Evolutionary conservation across 2,329 filamentous ascomycete species (phyloP), one percentile per base, ranked within the genome.

Genomic region (Penicillium capsulatum): DNA sequence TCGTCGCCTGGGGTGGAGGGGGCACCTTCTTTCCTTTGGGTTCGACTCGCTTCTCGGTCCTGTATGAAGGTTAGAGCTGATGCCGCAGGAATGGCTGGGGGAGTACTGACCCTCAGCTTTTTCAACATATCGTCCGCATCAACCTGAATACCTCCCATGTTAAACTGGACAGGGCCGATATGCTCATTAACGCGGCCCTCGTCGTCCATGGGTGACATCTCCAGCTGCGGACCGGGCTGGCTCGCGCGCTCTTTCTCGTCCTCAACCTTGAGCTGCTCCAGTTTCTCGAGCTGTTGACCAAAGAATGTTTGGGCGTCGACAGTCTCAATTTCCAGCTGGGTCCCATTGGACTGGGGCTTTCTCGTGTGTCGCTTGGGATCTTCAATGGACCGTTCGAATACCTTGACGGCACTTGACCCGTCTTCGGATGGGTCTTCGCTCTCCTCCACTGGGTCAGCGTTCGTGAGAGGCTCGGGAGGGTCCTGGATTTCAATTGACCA

Each of bases 141-240:
- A 19, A 95, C 86, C 61, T 95, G 89, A 48, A 98, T 96, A 37
- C 92, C 92, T 29, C 92, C 92, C 77, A 98, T 92, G 63, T 98
- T 98, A 70, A 97, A 96, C 60, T 95, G 89, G 49, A 96, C 89
- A 0, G 90, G 89, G 0, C 90, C 90, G 57, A 95, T 94, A 55
- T 94, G 89, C 57, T 91, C 86, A 53, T 81, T 83, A 38, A 77
- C 73, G 17, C 66, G 67, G 47, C 55, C 64, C 35, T 61, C 63
- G 36, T 65, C 62, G 36, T 63, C 64, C 42, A 63, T 52, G n/a
- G 57, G 59, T 10, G 55, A 58, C 56, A 60, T 64, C 38, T 63
- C 61, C 40, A 58, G 51, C 42, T 59, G 61, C n/a, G 62, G 58
- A 11, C 46, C 50, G 48, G 55, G 60, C 39, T 62, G 61, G 16